Evolutionary conservation across 768 basidiomycete genomes (phyloP), one percentile per base, ranked within the genome.

Genomic region (Tricholomella constricta): DNA sequence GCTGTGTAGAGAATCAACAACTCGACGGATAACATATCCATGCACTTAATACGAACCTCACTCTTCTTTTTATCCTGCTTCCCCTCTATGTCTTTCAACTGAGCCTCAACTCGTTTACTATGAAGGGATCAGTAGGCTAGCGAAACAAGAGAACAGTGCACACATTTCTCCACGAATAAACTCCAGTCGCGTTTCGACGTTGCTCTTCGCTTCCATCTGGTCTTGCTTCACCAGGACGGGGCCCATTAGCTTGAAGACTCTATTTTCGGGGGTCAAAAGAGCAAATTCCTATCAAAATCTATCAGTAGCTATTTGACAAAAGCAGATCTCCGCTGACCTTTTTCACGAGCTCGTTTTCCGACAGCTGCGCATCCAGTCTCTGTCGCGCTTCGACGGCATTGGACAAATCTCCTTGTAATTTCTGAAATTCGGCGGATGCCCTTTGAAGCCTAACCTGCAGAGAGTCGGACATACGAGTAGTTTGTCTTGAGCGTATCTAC

Each of bases 201-300:
- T 97, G 58, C 71, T 75, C 67, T 89, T 89, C 27, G 94, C 96
- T 59, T 97, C 96, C 6, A 71, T 71, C 63, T 88, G 86, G 59
- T 97, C 94, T 71, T 98, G 95, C 61, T 88, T 83, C 8, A 98
- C 85, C 23, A 98, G 81, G 6, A 95, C 88, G 1, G 94, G 92
- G 1, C 96, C 96, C 34, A 96, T 81, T 26, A 91, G 82, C 74
- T 98, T 98, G 78, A 86, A 98, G 6, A 98, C 82, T 14, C 78
- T 79, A 65, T 94, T 96, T 54, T 85, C 79, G 4, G 85, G 73
- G 37, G 86, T 87, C 50, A 98, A 69, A 25, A 78, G 74, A 15
- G 77, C 73, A 65, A 98, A 94, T 73, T 98, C 96, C 94, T 98
- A 65, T 51, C n/a, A 26, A 48, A 42, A 43, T 20, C 17, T 11